Evolutionary conservation across 2,329 filamentous ascomycete species (phyloP), one percentile per base, ranked within the genome.

Genomic region (Thelonectria olida): DNA sequence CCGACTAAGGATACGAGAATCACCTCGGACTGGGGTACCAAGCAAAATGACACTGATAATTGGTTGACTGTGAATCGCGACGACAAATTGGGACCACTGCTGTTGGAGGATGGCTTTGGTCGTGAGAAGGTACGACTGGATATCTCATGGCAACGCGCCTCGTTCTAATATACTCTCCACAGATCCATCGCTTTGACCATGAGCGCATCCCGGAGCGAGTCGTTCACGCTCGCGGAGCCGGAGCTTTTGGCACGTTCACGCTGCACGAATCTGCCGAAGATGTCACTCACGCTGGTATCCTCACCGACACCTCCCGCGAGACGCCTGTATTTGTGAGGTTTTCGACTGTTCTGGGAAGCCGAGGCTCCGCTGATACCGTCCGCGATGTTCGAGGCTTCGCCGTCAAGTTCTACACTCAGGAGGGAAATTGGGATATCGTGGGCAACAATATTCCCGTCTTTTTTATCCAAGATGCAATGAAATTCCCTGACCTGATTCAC

Each of bases 381-480:
- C 86, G 92, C n/a, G 92, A 96, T 80, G 90, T 93, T 2, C 87
- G 91, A 36, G 92, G 92, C 1, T 96, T 95, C 65, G 91, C 92
- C 0, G 77, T 92, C 64, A 77, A 78, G 42, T 73, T 77, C 70
- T 93, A 93, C 73, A 93, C 91, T 0, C 79, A 90, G 1, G 91
- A 94, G 69, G 91, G 91, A 4, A 93, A 92, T 67, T 92, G 89
- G 87, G 90, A 92, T 64, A 81, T 91, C 27, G 88, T 91, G 2
- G 89, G 89, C 31, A 92, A 93, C 77, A 88, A 92, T 66, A 91
- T 91, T 42, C 88, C 90, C 0, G 88, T 92, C 12, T 92, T 92
- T 76, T 92, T 92, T 76, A 91, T 92, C 61, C 89, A 92, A 65
- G 90, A 93, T 68, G 86, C 89, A 1, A 85, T 92, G 64, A 92